Conservation (phyloP, 2,329 filamentous ascomycete species). For the Colletotrichum phormii region DNA sequence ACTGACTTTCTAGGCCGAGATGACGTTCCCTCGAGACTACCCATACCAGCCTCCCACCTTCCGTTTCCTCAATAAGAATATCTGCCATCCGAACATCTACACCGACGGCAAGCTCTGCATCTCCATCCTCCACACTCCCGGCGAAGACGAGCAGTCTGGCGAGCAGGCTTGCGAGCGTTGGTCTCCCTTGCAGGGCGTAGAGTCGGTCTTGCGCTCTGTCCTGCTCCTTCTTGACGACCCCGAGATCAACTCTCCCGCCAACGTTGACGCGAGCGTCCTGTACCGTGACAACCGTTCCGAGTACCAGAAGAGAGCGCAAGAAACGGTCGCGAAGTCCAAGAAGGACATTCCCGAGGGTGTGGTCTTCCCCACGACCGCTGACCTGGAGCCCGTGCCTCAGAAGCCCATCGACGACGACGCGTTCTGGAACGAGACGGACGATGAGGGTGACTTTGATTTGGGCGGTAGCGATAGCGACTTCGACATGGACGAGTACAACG, state of each 20-base stretch:
- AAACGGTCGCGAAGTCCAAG: constrained; percentile 79
- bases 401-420: constrained; percentile 76
- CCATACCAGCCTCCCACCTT: constrained; percentile 91
- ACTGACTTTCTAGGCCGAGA: constrained; percentile 69
- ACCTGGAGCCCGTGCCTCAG: constrained; percentile 71
- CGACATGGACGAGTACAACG: constrained; percentile 69
- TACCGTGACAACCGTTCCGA: constrained; percentile 77
- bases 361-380: constrained; percentile 81
- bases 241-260: constrained; percentile 92
- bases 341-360: constrained; percentile 83
- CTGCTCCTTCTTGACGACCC: constrained; percentile 93
- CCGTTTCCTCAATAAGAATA: constrained; percentile 78
- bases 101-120: constrained; percentile 92
- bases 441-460: constrained; percentile 76
- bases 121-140: constrained; percentile 92
- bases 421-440: constrained; percentile 83
- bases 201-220: constrained; percentile 93
- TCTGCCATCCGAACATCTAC: constrained; percentile 96
- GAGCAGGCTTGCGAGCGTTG: constrained; percentile 91
- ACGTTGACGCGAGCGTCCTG: constrained; percentile 91
- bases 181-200: constrained; percentile 93
- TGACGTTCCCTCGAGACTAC: constrained; percentile 90
- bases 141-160: constrained; percentile 92
- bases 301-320: constrained; percentile 78
- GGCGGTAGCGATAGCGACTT: constrained; percentile 78